Base-by-base conservation (phyloP, 768 basidiomycete species). In the Tylopilus sp. region DNA sequence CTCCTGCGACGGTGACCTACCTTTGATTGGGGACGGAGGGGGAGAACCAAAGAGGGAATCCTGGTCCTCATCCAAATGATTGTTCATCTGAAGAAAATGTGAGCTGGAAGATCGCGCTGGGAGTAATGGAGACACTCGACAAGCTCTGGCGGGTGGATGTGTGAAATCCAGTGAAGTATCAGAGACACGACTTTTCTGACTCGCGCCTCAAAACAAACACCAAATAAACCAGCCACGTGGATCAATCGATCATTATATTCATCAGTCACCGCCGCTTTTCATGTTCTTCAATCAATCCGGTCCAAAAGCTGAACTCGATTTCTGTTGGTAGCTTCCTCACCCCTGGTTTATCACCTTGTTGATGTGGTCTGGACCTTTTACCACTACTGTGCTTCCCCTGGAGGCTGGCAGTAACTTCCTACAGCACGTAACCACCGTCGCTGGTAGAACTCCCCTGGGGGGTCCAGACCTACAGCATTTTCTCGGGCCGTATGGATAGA, bases 41-140 rank as follows among this genome's bases (percentile, higher is more conserved):
- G 88, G 88, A 38, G 78, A 80, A 51, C 89, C 89, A 68, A 91
- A 91, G 62, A 91, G 85, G 23, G 89, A 91, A 61, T 83, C 83
- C 58, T 75, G 71, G 55, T 86, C 79, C 39, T 71, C 69, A 52
- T 67, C 53, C 13, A 13, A 53, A 7, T 46, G 56, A 35, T 43
- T n/a, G n/a, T n/a, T 35, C 64, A 65, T 65, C 61, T 55, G 57
- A 48, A 35, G 45, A 53, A n/a, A 51, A 35, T 46, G 51, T 61
- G 52, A 66, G 64, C 48, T 12, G 39, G 20, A 39, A 10, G 23
- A 47, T 40, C 33, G 57, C 35, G 47, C 43, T 35, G 41, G 33
- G 45, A 56, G 20, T 28, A 50, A 66, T 49, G 21, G 47, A 52
- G 56, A 52, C 52, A 59, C 62, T 60, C 47, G 59, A 44, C 39